phyloP scores from a whole-genome alignment of 169 alveolate genomes.

The Plasmodium coatneyi region DNA sequence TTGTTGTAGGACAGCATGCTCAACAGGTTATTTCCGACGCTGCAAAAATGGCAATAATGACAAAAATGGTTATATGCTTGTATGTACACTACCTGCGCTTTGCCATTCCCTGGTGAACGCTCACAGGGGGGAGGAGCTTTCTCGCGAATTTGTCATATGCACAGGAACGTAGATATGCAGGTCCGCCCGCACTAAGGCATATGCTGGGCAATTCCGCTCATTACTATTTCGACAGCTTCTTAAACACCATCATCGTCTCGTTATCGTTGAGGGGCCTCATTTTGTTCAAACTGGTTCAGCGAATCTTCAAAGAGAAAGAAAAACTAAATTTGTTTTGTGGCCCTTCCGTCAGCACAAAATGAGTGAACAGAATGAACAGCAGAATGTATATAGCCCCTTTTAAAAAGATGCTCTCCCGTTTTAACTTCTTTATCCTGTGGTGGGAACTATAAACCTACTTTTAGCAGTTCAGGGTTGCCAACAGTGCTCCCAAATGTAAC shows the following conservation, averaged over 20 bases:
- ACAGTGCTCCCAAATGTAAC: not conserved
- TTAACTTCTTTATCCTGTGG: not conserved
- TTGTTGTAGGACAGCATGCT: constrained; percentile 70
- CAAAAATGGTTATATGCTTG: not conserved
- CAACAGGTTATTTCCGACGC: constrained; percentile 70
- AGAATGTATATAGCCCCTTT: not conserved
- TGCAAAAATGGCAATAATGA: constrained; percentile 4
- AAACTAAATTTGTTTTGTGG: not conserved
- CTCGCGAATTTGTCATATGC: not conserved
- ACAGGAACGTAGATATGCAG: not conserved
- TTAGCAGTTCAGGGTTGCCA: not conserved
- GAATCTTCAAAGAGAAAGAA: not conserved
- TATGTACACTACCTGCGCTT: not conserved
- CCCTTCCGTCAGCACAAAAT: not conserved
- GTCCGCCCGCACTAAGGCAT: not conserved
- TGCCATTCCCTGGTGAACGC: not conserved
- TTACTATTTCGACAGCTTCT: constrained; percentile 73
- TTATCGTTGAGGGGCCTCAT: constrained; percentile 76
- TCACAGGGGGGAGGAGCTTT: not conserved
- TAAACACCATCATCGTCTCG: constrained; percentile 74
- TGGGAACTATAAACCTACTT: not conserved
- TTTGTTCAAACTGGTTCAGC: constrained; percentile 1
- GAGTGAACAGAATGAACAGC: not conserved
- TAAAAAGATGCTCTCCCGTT: not conserved
- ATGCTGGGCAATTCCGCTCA: not conserved